Evolutionary conservation across 768 basidiomycete species (phyloP), one percentile per base, ranked within the genome.

Genomic region (Suillus sp.): DNA sequence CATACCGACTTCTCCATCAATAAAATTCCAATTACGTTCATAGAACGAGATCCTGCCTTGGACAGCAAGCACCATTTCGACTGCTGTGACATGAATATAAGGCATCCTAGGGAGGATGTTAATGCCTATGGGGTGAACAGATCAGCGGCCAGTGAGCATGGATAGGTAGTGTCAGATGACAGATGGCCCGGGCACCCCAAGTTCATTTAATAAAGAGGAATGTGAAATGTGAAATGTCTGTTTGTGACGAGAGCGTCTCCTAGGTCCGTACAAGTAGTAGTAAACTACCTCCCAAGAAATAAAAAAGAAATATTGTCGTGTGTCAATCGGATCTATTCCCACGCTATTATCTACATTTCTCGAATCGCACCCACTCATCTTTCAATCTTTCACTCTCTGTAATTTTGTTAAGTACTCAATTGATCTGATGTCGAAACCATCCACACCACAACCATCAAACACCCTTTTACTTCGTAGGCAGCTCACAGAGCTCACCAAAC

Each of bases 401-500:
- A 18, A 35, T 37, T 55, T 30, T 48, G 42, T 34, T 20, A 40
- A 50, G 11, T 35, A n/a, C 11, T 43, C 62, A 37, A 45, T 47
- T n/a, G n/a, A 5, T 32, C 22, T 30, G 11, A 84, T 84, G 83
- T 82, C 83, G 45, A 84, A 80, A 69, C 72, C 81, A 30, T 71
- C 73, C 53, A 76, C 80, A 57, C 75, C 80, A 10, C 70, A 68
- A 38, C 61, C 74, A 4, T 72, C 69, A 34, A 77, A 73, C 42
- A 76, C 81, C 4, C 82, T 93, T 18, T 83, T 93, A 43, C 87
- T 94, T 25, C 86, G 90, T 45, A 83, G 92, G 38, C 92, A 94
- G 76, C 84, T 94, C 40, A 74, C 80, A 13, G 96, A 97, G 72
- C 86, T 99, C 66, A 93, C 89, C 37, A 98, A 98, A 78, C 86